Conservation (phyloP, 2,329 filamentous ascomycete genomes). For the Aureobasidium sp. region DNA sequence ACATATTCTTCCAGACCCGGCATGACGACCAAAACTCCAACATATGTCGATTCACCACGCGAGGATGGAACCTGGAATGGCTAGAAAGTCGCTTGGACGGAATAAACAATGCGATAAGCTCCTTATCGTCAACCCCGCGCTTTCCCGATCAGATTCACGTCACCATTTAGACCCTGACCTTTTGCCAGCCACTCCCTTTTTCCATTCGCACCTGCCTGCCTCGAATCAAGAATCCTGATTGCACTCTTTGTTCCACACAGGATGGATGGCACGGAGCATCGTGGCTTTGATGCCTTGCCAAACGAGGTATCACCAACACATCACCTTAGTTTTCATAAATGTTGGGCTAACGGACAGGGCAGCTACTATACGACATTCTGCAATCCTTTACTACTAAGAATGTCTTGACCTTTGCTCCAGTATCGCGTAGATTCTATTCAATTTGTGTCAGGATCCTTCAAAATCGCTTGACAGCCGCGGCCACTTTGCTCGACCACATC, state of each 20-base stretch:
- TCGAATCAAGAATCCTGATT: not conserved
- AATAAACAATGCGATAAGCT: constrained; percentile 10
- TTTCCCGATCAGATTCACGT: not conserved
- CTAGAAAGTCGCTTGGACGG: not conserved
- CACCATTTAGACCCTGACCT: not conserved
- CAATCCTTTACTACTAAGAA: constrained; percentile 34
- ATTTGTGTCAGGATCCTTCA: constrained; percentile 59
- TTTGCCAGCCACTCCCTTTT: not conserved
- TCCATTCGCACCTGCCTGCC: not conserved
- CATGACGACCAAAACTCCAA: not conserved
- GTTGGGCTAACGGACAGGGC: not conserved
- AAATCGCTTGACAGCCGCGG: constrained; percentile 54
- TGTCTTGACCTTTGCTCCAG: constrained; percentile 48
- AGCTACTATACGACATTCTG: constrained; percentile 41
- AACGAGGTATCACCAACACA: constrained; percentile 24
- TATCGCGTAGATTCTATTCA: constrained; percentile 58
- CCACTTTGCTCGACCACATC: constrained; percentile 54
- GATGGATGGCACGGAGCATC: not conserved
- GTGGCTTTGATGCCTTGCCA: constrained; percentile 26
- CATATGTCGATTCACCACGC: not conserved
- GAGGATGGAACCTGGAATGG: not conserved
- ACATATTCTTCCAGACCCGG: not conserved
- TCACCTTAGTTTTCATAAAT: not conserved
- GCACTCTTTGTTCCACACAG: not conserved
- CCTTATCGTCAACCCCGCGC: constrained; percentile 8